Evolutionary conservation across 345 rosid genomes (phyloP), one percentile per base, ranked within the genome.

Genomic region (Kandelia obovata): DNA sequence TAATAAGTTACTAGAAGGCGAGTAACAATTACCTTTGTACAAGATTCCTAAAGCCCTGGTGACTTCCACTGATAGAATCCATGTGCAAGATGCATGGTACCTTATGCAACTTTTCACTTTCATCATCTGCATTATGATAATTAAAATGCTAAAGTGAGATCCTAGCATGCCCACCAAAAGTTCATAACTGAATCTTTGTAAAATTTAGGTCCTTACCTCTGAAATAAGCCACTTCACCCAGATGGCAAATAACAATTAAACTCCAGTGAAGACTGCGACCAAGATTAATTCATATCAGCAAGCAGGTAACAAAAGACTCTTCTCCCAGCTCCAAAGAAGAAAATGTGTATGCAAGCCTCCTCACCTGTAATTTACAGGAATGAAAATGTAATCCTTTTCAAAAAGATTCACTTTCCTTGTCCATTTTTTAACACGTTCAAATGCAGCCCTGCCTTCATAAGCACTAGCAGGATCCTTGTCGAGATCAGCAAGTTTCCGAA

Each of bases 51-150:
- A 95, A 96, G 39, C 98, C 98, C 39, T 87, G 81, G 58, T 95
- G 99, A 73, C 87, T 95, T 73, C 99, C 99, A 87, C 69, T 95
- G 49, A 95, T 88, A 52, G 99, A 95, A 79, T 95, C 98, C 99
- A 95, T 92, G 78, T 95, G 99, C 79, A 95, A 77, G 75, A 95
- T 86, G 77, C 99, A 95, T 21, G 99, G 98, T 46, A 92, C 79
- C 71, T 74, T 88, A 67, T 63, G 71, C 21, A 81, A 78, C 67
- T 75, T 75, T 49, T 78, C 80, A 58, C 77, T 49, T 51, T 81
- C 89, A 49, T 81, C 87, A 69, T 86, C 99, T 92, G 81, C 67
- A 83, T 65, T 61, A 75, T 64, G 28, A 75, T 28, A 56, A 78
- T 65, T 21, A 28, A 67, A 59, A 61, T 39, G 46, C 20, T 35